Conservation (phyloP, 2,329 filamentous ascomycete genomes). For the Fusarium hainanense region DNA sequence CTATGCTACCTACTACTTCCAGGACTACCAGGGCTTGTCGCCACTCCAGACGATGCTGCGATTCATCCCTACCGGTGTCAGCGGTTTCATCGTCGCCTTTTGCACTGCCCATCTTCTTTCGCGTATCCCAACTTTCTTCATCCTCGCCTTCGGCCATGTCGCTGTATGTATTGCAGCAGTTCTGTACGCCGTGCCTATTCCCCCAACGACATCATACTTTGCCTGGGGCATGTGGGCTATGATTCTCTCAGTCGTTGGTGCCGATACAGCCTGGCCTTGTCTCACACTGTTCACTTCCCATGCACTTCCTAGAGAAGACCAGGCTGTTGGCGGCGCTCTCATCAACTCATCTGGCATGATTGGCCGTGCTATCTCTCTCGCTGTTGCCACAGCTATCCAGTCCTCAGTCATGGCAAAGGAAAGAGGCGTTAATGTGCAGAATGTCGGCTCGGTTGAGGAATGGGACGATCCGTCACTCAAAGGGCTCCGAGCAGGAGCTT, state of each 20-base stretch:
- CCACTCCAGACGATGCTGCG: conserved; percentile 75
- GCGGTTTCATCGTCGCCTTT: conserved; percentile 67
- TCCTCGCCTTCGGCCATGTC: conserved; percentile 68
- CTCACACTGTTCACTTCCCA: conserved; percentile 74
- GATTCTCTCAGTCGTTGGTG: conserved; percentile 72
- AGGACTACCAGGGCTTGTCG: conserved; percentile 71
- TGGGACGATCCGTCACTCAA: conserved; percentile 61
- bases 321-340: conserved; percentile 74
- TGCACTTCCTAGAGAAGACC: conserved; percentile 70
- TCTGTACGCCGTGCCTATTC: conserved; percentile 73
- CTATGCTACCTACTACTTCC: conserved; percentile 76
- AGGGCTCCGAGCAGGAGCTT: conserved; percentile 62
- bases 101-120: conserved; percentile 67
- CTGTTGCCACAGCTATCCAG: conserved; percentile 73
- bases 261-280: conserved; percentile 74
- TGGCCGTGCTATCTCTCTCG: conserved; percentile 73
- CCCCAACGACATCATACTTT: conserved; percentile 70
- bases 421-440: conserved; percentile 56
- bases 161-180: conserved; percentile 66
- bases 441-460: conserved; percentile 54
- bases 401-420: conserved; percentile 67
- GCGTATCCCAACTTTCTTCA: conserved; percentile 66
- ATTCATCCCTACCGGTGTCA: conserved; percentile 73
- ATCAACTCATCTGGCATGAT: conserved; percentile 75
- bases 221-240: conserved; percentile 75